These are phyloP conservation scores for Yamagishiella unicocca DNA, from an alignment of 139 green algal species.

Conservation along the genomic window DNA sequence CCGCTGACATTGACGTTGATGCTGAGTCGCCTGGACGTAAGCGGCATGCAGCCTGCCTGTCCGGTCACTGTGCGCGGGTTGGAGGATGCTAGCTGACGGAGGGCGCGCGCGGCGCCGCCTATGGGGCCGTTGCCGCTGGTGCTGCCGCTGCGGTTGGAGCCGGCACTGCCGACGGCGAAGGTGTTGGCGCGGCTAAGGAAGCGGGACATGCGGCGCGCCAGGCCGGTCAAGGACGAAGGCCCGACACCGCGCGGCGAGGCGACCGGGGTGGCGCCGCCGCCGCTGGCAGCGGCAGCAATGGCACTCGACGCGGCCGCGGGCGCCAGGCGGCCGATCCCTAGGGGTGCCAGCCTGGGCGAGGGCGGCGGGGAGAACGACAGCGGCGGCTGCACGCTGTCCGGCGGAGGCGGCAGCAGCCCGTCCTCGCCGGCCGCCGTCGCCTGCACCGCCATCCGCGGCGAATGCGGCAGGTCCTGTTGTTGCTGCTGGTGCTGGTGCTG, in stretches of 20 bases:
- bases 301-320: too few species aligned
- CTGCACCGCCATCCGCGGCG: background rate
- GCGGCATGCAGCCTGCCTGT: too few species aligned
- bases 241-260: background rate
- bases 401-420: background rate
- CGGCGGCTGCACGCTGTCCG: too few species aligned
- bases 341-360: background rate
- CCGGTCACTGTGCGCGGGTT: too few species aligned
- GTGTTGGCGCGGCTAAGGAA: background rate
- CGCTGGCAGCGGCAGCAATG: background rate
- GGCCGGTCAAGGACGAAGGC: background rate
- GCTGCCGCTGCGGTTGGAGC: background rate
- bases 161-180: background rate
- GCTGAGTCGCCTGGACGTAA: too few species aligned
- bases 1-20: too few species aligned
- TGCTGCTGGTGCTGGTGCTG: too few species aligned
- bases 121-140: background rate
- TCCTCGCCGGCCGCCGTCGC: too few species aligned
- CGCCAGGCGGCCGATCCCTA: too few species aligned
- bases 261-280: background rate
- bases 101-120: too few species aligned
- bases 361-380: background rate
- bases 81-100: too few species aligned
- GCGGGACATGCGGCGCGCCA: constrained; percentile 9
- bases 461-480: background rate